phyloP scores from a whole-genome alignment of 371 early-diverging fungal genomes.

The Actinomortierella ambigua region DNA sequence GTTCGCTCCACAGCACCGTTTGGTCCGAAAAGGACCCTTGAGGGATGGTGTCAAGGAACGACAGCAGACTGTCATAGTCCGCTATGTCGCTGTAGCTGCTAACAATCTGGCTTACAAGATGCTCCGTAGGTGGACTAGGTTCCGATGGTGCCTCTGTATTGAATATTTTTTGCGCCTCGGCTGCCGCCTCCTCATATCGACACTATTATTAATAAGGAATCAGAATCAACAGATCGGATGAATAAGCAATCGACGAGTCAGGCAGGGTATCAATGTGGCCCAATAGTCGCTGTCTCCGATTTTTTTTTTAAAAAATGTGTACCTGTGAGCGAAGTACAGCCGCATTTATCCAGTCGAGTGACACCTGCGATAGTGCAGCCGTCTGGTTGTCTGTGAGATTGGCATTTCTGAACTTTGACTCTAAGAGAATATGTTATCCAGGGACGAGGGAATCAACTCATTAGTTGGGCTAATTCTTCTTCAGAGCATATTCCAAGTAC shows the following conservation, averaged over 20 bases:
- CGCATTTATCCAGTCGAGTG: slow-evolving; percentile 41
- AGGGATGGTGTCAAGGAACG: slow-evolving; percentile 27
- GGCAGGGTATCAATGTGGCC: too few relatives aligned
- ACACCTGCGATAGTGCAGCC: slow-evolving; percentile 25
- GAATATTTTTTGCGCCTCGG: slow-evolving; percentile 8
- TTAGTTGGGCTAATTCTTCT: not conserved
- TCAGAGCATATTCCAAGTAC: slow-evolving; percentile 16
- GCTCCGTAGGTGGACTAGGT: slow-evolving; percentile 13
- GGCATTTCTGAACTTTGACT: slow-evolving; percentile 30
- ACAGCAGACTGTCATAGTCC: slow-evolving; percentile 29
- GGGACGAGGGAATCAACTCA: not conserved
- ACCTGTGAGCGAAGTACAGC: slow-evolving; percentile 36
- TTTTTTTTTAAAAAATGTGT: too few relatives aligned
- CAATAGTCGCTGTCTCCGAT: too few relatives aligned
- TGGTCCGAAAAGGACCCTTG: slow-evolving; percentile 16
- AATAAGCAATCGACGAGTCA: too few relatives aligned
- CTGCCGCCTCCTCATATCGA: slow-evolving; percentile 32
- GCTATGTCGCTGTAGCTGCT: slow-evolving; percentile 24
- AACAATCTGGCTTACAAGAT: slow-evolving; percentile 23
- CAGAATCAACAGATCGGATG: too few relatives aligned
- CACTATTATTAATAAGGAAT: slow-evolving; percentile 6
- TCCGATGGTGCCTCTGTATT: too few relatives aligned
- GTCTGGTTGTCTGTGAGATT: slow-evolving; percentile 34
- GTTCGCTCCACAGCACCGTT: slow-evolving; percentile 33
- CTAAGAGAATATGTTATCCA: slow-evolving; percentile 3